These are phyloP conservation scores for Penium margaritaceum DNA, from an alignment of 139 green algal species.

Conservation along the genomic window DNA sequence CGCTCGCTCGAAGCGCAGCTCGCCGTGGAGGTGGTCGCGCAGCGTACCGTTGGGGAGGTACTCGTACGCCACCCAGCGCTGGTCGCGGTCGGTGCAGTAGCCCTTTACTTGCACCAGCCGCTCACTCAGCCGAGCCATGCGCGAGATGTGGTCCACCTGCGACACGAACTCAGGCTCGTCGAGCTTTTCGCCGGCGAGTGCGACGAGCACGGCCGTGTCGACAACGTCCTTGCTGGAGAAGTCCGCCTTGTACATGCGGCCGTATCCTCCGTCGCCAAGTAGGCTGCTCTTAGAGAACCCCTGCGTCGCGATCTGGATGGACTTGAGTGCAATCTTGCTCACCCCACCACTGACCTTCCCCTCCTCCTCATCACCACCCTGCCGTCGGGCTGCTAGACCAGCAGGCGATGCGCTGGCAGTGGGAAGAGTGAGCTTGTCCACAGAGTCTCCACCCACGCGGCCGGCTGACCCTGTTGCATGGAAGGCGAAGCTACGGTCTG, in stretches of 20 bases:
- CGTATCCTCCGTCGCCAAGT: slow-evolving; percentile 4
- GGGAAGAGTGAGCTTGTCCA: no score
- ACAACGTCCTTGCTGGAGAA: slow-evolving; percentile 2
- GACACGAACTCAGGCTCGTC: slow-evolving; percentile 17
- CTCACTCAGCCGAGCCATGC: neutral
- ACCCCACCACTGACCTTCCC: no score
- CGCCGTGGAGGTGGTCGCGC: slow-evolving; percentile 25
- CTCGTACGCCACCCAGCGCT: slow-evolving; percentile 15
- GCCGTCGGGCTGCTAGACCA: no score
- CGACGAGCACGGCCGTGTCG: neutral
- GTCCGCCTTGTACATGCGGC: slow-evolving; percentile 27
- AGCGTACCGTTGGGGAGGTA: slow-evolving; percentile 19
- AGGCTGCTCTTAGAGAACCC: slow-evolving; percentile 24
- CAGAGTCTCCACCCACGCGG: no score
- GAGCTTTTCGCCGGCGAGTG: slow-evolving; percentile 14
- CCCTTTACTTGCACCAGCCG: slow-evolving; percentile 1
- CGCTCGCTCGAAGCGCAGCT: slow-evolving; percentile 29
- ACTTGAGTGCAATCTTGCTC: neutral
- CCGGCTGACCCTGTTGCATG: no score
- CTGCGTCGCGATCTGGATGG: slow-evolving; percentile 17
- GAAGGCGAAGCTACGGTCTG: slow-evolving; percentile 5
- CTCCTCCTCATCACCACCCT: no score
- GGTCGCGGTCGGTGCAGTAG: neutral
- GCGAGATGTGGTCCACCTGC: slow-evolving; percentile 20
- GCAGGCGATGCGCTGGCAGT: no score